Conservation (phyloP, 2,329 filamentous ascomycete genomes). For the Aspergillus intermedius region DNA sequence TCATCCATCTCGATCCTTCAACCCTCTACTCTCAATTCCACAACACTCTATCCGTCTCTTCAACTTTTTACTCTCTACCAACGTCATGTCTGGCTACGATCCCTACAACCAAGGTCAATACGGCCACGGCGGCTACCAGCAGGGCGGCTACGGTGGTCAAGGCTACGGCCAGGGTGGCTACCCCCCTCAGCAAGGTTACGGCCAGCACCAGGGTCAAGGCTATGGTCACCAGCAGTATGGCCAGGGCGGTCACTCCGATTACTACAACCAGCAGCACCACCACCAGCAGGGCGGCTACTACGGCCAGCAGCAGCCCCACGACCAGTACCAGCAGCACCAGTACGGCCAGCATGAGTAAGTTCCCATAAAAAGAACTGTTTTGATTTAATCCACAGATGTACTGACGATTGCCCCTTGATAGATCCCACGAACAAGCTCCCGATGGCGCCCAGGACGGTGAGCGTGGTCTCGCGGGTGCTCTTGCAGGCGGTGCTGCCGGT, state of each 20-base stretch:
- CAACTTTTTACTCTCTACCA: slow-evolving; percentile 3
- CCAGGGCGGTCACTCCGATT: slow-evolving; percentile 14
- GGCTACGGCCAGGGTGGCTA: slow-evolving; percentile 15
- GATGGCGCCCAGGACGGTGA: slow-evolving; percentile 39
- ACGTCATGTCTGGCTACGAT: slow-evolving; percentile 22
- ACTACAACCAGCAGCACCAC: slow-evolving; percentile 17
- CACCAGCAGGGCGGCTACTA: slow-evolving; percentile 12
- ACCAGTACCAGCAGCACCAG: slow-evolving; percentile 6
- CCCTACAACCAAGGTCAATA: slow-evolving; percentile 23
- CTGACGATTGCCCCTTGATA: slow-evolving; percentile 11
- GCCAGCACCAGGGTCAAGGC: slow-evolving; percentile 17
- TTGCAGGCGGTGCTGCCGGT: slow-evolving; percentile 43
- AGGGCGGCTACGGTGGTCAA: slow-evolving; percentile 14
- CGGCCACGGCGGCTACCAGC: slow-evolving; percentile 17
- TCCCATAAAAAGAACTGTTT: background rate
- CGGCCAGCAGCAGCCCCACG: slow-evolving; percentile 12
- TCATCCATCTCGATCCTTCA: background rate
- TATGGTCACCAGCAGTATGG: slow-evolving; percentile 22
- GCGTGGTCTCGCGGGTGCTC: slow-evolving; percentile 41
- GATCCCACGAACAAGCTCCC: slow-evolving; percentile 26
- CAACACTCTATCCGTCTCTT: background rate
- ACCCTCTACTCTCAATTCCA: background rate
- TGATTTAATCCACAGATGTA: background rate
- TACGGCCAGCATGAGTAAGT: slow-evolving; percentile 6
- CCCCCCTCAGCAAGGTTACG: slow-evolving; percentile 10